Conservation (phyloP, 2,329 filamentous ascomycete species). For the Coniella vitis region DNA sequence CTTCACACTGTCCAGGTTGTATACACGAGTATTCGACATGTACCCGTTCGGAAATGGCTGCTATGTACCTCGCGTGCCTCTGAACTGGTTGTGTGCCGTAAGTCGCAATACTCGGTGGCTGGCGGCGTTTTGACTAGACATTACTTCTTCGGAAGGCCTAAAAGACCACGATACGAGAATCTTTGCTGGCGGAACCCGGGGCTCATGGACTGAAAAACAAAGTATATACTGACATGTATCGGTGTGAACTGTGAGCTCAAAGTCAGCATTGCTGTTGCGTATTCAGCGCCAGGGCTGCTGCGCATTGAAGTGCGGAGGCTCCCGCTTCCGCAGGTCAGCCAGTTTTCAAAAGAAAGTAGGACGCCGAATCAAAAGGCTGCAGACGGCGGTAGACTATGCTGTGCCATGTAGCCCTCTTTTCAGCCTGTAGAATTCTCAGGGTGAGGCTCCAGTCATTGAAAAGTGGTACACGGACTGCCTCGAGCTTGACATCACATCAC, state of each 20-base stretch:
- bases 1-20: too few species aligned
- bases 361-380: neutral
- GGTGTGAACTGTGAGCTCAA: constrained; percentile 5
- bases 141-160: neutral
- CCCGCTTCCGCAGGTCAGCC: neutral
- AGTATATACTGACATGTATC: constrained; percentile 15
- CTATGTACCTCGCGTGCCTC: too few species aligned
- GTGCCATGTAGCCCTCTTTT: constrained; percentile 8
- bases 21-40: too few species aligned
- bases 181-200: neutral
- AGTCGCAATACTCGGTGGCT: neutral
- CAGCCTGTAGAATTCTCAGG: constrained; percentile 1
- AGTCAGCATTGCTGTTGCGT: constrained; percentile 11
- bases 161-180: neutral
- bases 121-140: neutral
- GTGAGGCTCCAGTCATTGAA: neutral
- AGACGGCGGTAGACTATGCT: neutral
- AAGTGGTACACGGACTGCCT: too few species aligned
- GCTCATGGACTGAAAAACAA: constrained; percentile 8
- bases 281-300: constrained; percentile 1
- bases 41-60: too few species aligned
- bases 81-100: neutral
- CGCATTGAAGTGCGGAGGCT: constrained; percentile 4
- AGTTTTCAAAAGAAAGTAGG: neutral
- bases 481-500: too few species aligned